Conservation (phyloP, 371 early-diverging fungal species). For the Sanchytrium tribonematis region DNA sequence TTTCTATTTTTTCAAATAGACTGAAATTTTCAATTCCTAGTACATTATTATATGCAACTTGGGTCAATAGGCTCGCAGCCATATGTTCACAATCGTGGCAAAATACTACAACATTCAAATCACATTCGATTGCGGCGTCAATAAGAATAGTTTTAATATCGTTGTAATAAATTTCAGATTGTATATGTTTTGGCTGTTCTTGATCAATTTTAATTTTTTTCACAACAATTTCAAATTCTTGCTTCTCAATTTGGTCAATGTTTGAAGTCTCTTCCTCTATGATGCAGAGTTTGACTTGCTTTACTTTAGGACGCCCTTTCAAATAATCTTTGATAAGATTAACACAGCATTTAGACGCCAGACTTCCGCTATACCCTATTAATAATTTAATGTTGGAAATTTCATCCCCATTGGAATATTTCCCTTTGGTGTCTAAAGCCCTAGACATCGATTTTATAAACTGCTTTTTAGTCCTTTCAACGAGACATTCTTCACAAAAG, state of each 20-base stretch:
- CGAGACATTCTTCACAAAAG: background rate
- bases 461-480: background rate
- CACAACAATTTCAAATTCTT: background rate
- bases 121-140: background rate
- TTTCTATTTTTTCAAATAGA: background rate
- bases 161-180: background rate
- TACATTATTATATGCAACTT: background rate
- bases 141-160: background rate
- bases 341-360: background rate
- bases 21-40: background rate
- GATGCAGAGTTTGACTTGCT: background rate
- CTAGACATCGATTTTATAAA: background rate
- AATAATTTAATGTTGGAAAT: background rate
- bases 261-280: too few species aligned
- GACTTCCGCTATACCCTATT: background rate
- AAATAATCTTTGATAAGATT: background rate
- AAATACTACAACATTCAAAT: background rate
- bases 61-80: background rate
- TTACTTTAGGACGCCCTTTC: background rate
- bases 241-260: background rate
- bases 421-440: background rate
- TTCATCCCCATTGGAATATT: background rate
- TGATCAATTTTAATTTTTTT: background rate
- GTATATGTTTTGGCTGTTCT: background rate
- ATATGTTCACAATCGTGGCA: background rate